Percentiles rank a stretch among this genome's conserved stretches.
These are phyloP conservation scores for Articulospora tetracladia DNA, from an alignment of 495 filamentous ascomycete species.

Conservation along the genomic window DNA sequence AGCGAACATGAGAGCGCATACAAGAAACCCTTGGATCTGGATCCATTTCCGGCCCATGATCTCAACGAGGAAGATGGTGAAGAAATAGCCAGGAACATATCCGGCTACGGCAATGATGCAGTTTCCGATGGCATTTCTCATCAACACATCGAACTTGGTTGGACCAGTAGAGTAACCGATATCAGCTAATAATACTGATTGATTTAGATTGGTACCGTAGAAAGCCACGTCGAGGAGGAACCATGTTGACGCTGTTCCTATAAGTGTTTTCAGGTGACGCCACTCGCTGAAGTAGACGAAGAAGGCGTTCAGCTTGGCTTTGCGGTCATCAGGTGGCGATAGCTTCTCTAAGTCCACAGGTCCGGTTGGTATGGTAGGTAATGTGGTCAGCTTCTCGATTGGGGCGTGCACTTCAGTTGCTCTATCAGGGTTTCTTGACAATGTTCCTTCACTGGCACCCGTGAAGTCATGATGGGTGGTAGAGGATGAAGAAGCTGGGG, in stretches of 20 bases:
- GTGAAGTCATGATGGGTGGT: too few species aligned
- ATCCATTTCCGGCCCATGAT: constrained; percentile 73
- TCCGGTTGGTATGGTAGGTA: constrained; percentile 40
- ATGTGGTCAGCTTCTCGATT: constrained; percentile 41
- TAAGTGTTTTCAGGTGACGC: constrained; percentile 63
- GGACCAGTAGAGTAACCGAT: constrained; percentile 73
- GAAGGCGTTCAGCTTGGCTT: constrained; percentile 55
- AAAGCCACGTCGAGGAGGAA: constrained; percentile 50
- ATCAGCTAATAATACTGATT: constrained; percentile 58
- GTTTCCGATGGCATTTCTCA: too few species aligned
- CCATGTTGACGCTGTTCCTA: constrained; percentile 80
- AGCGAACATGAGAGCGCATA: constrained; percentile 66
- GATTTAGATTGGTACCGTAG: constrained; percentile 57
- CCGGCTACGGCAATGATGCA: too few species aligned
- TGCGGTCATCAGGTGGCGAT: constrained; percentile 12
- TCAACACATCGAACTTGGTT: constrained; percentile 58
- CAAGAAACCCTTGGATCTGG: constrained; percentile 67
- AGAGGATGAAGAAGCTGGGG: too few species aligned
- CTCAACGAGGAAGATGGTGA: constrained; percentile 65
- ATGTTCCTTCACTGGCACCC: too few species aligned
- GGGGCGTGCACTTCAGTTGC: too few species aligned
- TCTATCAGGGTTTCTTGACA: too few species aligned
- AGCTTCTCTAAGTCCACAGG: constrained; percentile 5
- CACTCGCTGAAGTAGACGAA: constrained; percentile 58
- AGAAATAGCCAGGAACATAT: too few species aligned